Percentiles rank a stretch among this genome's conserved stretches.
Conservation (phyloP, 2,329 filamentous ascomycete species). For the Helotiales sp. region DNA sequence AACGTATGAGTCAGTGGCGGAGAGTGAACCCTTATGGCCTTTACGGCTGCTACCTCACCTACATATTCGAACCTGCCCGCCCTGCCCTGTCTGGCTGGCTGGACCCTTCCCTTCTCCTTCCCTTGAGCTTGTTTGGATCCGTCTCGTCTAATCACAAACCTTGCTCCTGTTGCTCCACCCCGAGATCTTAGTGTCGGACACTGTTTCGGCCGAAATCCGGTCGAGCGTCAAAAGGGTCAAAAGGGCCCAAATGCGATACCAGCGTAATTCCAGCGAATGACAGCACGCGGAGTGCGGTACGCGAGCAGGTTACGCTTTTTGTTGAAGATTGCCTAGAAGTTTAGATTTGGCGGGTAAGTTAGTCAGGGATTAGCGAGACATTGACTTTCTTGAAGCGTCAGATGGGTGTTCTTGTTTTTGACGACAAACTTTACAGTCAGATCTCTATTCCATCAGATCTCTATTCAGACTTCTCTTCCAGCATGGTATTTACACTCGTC, state of each 20-base stretch:
- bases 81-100: too few species aligned
- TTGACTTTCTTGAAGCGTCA: background rate
- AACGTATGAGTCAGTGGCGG: background rate
- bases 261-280: background rate
- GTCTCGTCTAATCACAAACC: background rate
- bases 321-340: background rate
- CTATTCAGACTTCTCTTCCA: too few species aligned
- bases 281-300: background rate
- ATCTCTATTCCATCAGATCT: background rate
- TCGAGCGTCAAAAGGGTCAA: background rate
- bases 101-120: too few species aligned
- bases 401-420: background rate
- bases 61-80: too few species aligned
- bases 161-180: background rate
- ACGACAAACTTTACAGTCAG: background rate
- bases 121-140: too few species aligned
- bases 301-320: background rate
- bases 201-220: background rate
- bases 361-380: slow-evolving; percentile 2
- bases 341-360: background rate
- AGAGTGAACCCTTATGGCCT: too few species aligned
- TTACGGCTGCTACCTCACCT: too few species aligned
- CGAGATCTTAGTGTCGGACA: background rate
- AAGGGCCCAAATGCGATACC: too few species aligned
- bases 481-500: too few species aligned